These are phyloP conservation scores for Lachnellula occidentalis DNA, from an alignment of 2,329 filamentous ascomycete genomes.

Conservation along the genomic window DNA sequence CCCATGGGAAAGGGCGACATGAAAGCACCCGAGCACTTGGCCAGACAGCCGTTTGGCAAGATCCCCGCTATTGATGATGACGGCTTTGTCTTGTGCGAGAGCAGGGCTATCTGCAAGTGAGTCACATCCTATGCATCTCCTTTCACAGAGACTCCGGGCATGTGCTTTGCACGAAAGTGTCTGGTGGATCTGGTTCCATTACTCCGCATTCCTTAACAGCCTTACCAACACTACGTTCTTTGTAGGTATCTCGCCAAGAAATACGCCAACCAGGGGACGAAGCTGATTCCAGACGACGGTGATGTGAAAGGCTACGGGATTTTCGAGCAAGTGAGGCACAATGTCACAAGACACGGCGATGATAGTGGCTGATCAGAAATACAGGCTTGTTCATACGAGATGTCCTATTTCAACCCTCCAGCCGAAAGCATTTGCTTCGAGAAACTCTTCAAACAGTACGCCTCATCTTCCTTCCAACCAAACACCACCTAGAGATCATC, in stretches of 20 bases:
- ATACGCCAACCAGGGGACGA: constrained; percentile 27
- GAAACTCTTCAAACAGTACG: constrained; percentile 20
- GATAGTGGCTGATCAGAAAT: neutral
- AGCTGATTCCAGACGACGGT: constrained; percentile 21
- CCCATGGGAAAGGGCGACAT: constrained; percentile 25
- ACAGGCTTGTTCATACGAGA: constrained; percentile 26
- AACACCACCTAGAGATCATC: too few species aligned
- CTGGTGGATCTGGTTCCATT: too few species aligned
- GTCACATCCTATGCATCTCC: too few species aligned
- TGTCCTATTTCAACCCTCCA: constrained; percentile 21
- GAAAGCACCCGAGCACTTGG: constrained; percentile 21
- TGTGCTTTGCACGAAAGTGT: too few species aligned
- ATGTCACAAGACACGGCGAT: neutral
- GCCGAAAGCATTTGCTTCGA: constrained; percentile 13
- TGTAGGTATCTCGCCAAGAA: constrained; percentile 24
- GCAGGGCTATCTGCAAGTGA: constrained; percentile 29
- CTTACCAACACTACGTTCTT: too few species aligned
- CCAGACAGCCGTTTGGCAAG: constrained; percentile 33
- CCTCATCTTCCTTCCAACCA: neutral
- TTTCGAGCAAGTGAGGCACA: constrained; percentile 23
- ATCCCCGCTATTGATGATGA: constrained; percentile 33
- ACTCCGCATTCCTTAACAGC: too few species aligned
- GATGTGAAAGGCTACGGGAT: constrained; percentile 24
- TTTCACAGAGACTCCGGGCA: too few species aligned
- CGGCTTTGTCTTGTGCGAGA: constrained; percentile 30